phyloP scores from a whole-genome alignment of 768 basidiomycete genomes.

The Brasilioporus rufonigricans region DNA sequence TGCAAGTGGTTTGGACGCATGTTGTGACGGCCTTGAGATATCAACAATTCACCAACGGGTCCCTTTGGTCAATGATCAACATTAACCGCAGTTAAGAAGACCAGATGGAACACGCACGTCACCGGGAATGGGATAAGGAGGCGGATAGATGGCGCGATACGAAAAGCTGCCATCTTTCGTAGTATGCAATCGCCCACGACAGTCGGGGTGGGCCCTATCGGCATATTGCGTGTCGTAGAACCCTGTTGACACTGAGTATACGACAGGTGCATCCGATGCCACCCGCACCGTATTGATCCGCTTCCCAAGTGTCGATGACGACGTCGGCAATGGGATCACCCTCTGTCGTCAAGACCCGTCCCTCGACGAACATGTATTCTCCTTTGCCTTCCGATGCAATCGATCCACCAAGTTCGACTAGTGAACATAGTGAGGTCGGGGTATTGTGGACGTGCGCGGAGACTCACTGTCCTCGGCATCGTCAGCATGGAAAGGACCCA shows the following conservation, averaged over 20 bases:
- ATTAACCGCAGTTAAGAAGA: slow-evolving; percentile 1
- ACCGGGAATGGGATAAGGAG: slow-evolving; percentile 71
- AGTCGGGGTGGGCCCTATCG: slow-evolving; percentile 59
- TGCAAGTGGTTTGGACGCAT: slow-evolving; percentile 83
- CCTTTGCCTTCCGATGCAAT: slow-evolving; percentile 90
- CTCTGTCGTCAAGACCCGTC: slow-evolving; percentile 54
- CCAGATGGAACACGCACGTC: slow-evolving; percentile 43
- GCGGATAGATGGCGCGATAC: slow-evolving; percentile 70
- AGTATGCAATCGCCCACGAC: slow-evolving; percentile 62
- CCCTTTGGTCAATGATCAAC: slow-evolving; percentile 41
- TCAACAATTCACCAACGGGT: slow-evolving; percentile 64
- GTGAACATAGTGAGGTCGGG: not conserved
- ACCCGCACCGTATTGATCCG: slow-evolving; percentile 57
- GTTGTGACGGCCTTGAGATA: slow-evolving; percentile 60
- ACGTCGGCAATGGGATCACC: slow-evolving; percentile 67
- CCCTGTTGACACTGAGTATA: slow-evolving; percentile 6
- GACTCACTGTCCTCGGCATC: slow-evolving; percentile 68
- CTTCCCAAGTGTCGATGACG: slow-evolving; percentile 82
- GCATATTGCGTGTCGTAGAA: slow-evolving; percentile 53
- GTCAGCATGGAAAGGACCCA: slow-evolving; percentile 82
- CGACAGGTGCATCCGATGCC: slow-evolving; percentile 22
- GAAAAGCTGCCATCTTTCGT: slow-evolving; percentile 62
- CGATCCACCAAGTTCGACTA: slow-evolving; percentile 66
- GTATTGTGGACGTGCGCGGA: not conserved
- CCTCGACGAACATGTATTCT: slow-evolving; percentile 79